Evolutionary conservation across 306 rosid genomes (phyloP).

Genomic region (Inga oerstediana): DNA sequence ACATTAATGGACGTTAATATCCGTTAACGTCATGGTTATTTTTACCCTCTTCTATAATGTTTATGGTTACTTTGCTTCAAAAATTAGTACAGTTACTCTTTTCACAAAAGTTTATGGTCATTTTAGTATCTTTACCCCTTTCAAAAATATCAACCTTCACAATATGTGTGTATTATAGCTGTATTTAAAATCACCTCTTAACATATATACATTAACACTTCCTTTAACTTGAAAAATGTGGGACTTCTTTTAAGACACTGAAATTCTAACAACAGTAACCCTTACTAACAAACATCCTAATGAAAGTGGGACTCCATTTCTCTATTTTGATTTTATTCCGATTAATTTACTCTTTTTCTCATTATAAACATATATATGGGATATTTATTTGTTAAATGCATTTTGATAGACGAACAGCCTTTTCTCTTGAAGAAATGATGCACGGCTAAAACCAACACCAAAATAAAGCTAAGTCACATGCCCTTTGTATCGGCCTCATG

Average conservation of each 20-base stretch:
- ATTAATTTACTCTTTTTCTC: background rate
- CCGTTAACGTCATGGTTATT: too few species aligned
- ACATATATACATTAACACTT: background rate
- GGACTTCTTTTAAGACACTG: background rate
- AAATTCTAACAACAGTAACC: background rate
- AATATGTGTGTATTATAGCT: background rate
- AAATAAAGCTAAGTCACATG: slow-evolving; percentile 24
- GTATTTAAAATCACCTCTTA: background rate
- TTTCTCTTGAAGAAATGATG: slow-evolving; percentile 28
- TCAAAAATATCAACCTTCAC: background rate
- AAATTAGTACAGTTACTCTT: too few species aligned
- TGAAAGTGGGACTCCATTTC: background rate
- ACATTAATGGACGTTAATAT: too few species aligned
- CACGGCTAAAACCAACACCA: slow-evolving; percentile 30
- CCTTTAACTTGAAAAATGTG: background rate
- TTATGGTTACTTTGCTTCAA: too few species aligned
- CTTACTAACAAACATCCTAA: too few species aligned
- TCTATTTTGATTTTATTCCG: background rate
- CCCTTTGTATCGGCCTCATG: background rate
- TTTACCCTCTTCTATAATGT: too few species aligned
- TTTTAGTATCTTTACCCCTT: background rate
- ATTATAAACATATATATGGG: background rate
- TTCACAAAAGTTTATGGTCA: too few species aligned
- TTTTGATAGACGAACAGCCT: too few species aligned
- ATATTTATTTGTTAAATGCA: background rate